Percentiles rank a stretch among this genome's conserved stretches.
Evolutionary conservation across 2,329 filamentous ascomycete genomes (phyloP).

Genomic region (Ophiognomonia clavigignenti-juglandacearum): DNA sequence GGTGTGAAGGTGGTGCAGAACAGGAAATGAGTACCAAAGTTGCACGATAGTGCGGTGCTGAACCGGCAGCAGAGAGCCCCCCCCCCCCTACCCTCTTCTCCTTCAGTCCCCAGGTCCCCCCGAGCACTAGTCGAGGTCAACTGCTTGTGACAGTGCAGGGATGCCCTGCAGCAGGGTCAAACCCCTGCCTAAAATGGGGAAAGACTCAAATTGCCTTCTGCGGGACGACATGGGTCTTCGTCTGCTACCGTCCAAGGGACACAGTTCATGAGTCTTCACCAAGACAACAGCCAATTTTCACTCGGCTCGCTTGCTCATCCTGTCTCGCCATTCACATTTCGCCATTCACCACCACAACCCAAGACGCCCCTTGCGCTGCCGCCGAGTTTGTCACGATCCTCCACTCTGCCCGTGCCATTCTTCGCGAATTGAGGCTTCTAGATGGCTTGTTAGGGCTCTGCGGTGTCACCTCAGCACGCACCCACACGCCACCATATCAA

Average conservation of each 20-base stretch:
- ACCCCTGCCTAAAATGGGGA: neutral
- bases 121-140: neutral
- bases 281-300: neutral
- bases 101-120: too few relatives aligned
- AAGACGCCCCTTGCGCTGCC: neutral
- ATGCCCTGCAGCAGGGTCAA: neutral
- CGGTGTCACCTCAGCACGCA: slow-evolving; percentile 10
- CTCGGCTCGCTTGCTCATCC: neutral
- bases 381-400: too few relatives aligned
- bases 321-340: neutral
- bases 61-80: too few relatives aligned
- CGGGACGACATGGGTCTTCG: neutral
- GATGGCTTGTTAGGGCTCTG: neutral
- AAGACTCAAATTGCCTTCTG: neutral
- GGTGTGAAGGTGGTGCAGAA: too few relatives aligned
- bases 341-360: neutral
- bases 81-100: too few relatives aligned
- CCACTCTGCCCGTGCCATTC: neutral
- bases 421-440: neutral
- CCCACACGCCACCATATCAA: too few relatives aligned
- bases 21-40: too few relatives aligned
- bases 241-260: neutral
- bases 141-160: neutral
- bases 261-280: neutral
- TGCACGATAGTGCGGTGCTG: too few relatives aligned